Conservation (phyloP, 345 rosid species). For the Excoecaria cochinchinensis region DNA sequence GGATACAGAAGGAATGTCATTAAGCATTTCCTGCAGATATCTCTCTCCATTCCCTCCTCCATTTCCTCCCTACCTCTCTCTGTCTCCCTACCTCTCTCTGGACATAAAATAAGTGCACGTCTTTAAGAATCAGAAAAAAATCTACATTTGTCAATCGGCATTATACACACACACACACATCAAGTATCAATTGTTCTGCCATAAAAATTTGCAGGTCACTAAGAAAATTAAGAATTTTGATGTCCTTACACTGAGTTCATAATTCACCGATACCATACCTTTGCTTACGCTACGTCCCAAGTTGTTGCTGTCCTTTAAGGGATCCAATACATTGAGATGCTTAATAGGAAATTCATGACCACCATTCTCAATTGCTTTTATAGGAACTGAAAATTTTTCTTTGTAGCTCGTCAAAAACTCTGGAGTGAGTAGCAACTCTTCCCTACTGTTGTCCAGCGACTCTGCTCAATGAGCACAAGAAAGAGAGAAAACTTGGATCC, state of each 20-base stretch:
- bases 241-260: neutral
- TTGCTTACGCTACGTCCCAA: slow-evolving; percentile 97
- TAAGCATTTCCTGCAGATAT: neutral
- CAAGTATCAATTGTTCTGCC: neutral
- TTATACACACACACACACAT: neutral
- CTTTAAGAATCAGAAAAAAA: neutral
- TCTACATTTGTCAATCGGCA: neutral
- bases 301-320: slow-evolving; percentile 76
- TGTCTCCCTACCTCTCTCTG: too few species aligned
- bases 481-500: slow-evolving; percentile 4
- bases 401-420: slow-evolving; percentile 62
- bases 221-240: neutral
- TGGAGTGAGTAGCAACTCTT: slow-evolving; percentile 55
- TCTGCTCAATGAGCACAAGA: slow-evolving; percentile 40
- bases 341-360: slow-evolving; percentile 58
- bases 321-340: slow-evolving; percentile 87
- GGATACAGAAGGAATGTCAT: neutral
- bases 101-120: neutral
- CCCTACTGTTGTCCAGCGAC: slow-evolving; percentile 52
- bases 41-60: too few species aligned
- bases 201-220: neutral
- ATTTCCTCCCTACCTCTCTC: too few species aligned
- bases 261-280: slow-evolving; percentile 36
- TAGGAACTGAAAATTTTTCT: slow-evolving; percentile 56
- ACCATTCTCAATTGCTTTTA: slow-evolving; percentile 56